Evolutionary conservation across 163 green algal genomes (phyloP), one percentile per base, ranked within the genome.

Genomic region (Coccomyxa subellipsoidea): DNA sequence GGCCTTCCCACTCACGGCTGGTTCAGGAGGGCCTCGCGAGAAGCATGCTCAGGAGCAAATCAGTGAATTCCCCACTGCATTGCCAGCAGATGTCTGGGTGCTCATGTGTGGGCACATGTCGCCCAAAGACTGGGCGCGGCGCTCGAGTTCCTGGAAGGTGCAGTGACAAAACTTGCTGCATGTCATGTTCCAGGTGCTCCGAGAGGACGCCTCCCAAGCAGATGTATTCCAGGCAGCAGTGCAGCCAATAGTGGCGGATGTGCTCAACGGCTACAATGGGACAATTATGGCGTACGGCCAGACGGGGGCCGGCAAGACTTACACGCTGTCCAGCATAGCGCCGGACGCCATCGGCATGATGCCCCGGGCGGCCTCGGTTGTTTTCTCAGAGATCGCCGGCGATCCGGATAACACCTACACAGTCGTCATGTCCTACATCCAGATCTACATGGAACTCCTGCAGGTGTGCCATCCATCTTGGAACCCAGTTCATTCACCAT

Each of bases 391-490:
- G 37, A 90, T 93, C 4, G 54, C 81, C 25, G 76, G 77, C 4
- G 93, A 97, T 81, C 47, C 38, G 0, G 31, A 81, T 0, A 83
- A 96, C 82, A 78, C 88, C 47, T 95, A 93, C 86, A 88, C 75
- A 23, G 88, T 96, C 23, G 88, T 87, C 54, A 93, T 97, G 87
- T 93, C 87, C 36, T 96, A 96, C 80, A 85, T 95, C 38, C 89
- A 98, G 82, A 95, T 98, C 72, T 97, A 97, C 88, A 95, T 95
- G 90, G 94, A 98, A 84, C 83, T 93, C 37, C 95, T 97, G 54
- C 93, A 93, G 88, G 88, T 88, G 70, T 18, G 78, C 0, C 31
- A 10, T 9, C 32, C 29, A 73, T 36, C 4, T 18, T 6, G n/a
- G n/a, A n/a, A n/a, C n/a, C n/a, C n/a, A n/a, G n/a, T n/a, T n/a